phyloP scores from a whole-genome alignment of 306 rosid species.

The Pachyrhizus erosus region DNA sequence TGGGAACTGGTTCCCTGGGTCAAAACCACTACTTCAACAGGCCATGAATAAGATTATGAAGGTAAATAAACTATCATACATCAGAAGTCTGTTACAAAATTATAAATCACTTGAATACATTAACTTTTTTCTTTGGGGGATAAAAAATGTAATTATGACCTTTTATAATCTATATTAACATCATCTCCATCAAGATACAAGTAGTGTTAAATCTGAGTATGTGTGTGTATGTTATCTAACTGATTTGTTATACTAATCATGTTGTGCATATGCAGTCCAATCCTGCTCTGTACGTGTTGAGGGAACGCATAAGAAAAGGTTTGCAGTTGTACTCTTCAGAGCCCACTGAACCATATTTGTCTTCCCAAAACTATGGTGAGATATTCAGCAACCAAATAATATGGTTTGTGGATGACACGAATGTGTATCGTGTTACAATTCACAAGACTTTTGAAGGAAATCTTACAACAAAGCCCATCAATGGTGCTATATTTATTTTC shows the following conservation, averaged over 20 bases:
- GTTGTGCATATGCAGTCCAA: constrained; percentile 77
- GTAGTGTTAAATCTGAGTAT: background rate
- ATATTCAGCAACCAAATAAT: constrained; percentile 98
- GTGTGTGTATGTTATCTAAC: constrained; percentile 7
- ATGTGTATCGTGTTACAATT: constrained; percentile 97
- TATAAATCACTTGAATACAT: background rate
- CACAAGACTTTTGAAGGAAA: constrained; percentile 99
- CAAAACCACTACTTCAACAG: constrained; percentile 95
- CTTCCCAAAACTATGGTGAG: constrained; percentile 99
- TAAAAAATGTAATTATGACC: background rate
- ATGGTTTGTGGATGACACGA: constrained; percentile 99
- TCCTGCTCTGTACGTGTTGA: constrained; percentile 97
- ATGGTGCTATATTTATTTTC: constrained; percentile 96
- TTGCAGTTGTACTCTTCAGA: constrained; percentile 97
- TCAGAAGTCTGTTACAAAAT: constrained; percentile 3
- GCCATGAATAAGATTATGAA: constrained; percentile 99
- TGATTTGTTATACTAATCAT: constrained; percentile 32
- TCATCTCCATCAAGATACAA: background rate
- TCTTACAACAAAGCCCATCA: constrained; percentile 97
- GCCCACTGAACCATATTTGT: constrained; percentile 97
- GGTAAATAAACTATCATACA: constrained; percentile 49
- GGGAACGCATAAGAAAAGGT: constrained; percentile 98
- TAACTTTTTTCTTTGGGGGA: background rate
- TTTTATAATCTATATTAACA: background rate
- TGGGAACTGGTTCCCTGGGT: constrained; percentile 99